Evolutionary conservation across 257 asterid genomes (phyloP).

Genomic region (Nemophila menziesii): DNA sequence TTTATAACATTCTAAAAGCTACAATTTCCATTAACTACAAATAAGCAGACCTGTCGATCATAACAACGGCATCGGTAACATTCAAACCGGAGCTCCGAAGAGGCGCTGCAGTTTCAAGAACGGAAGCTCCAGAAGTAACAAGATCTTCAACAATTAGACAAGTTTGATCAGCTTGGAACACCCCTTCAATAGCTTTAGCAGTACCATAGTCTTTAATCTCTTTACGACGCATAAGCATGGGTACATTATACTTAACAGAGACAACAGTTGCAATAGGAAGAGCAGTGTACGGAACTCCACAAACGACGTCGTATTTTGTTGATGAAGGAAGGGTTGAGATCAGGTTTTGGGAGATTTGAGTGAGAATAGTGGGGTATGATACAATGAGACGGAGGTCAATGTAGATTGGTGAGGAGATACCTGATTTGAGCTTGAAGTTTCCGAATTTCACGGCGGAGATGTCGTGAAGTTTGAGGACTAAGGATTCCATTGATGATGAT

Average conservation of each 20-base stretch:
- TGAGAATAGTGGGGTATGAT: slow-evolving; percentile 73
- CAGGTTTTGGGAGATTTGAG: slow-evolving; percentile 59
- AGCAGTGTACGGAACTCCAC: slow-evolving; percentile 99
- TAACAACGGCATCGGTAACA: slow-evolving; percentile 82
- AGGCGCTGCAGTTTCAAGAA: slow-evolving; percentile 81
- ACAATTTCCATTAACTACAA: slow-evolving; percentile 52
- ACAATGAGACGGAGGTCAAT: slow-evolving; percentile 93
- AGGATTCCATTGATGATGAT: slow-evolving; percentile 53
- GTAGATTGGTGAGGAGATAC: slow-evolving; percentile 89
- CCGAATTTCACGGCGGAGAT: slow-evolving; percentile 96
- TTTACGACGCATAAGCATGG: slow-evolving; percentile 94
- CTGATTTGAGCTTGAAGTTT: slow-evolving; percentile 84
- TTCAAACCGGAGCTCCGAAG: slow-evolving; percentile 71
- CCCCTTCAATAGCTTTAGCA: slow-evolving; percentile 82
- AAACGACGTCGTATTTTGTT: slow-evolving; percentile 53
- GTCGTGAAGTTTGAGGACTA: slow-evolving; percentile 72
- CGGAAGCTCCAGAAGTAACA: slow-evolving; percentile 93
- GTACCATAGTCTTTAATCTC: slow-evolving; percentile 95
- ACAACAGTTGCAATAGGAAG: slow-evolving; percentile 89
- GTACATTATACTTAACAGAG: slow-evolving; percentile 41
- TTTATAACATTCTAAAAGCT: too few species aligned
- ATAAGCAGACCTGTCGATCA: slow-evolving; percentile 52
- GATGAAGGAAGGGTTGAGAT: slow-evolving; percentile 48
- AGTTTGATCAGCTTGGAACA: slow-evolving; percentile 33
- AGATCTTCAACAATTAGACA: slow-evolving; percentile 87